Evolutionary conservation across 2,329 filamentous ascomycete species (phyloP), one percentile per base, ranked within the genome.

Genomic region (Hymenoscyphus occultus): DNA sequence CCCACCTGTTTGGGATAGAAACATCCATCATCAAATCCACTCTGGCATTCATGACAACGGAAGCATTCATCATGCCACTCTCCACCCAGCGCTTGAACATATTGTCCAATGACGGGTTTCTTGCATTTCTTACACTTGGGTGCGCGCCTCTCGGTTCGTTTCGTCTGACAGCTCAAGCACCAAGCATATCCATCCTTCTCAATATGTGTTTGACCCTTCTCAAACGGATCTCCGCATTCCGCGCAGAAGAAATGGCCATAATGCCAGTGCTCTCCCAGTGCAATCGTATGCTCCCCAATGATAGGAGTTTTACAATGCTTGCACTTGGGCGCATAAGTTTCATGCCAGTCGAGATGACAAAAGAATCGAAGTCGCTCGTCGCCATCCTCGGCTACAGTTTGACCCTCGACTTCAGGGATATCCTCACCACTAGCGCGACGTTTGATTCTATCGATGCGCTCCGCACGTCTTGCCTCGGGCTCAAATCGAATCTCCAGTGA

Each of bases 231-330:
- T 71, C 95, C 95, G 76, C 95, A 99, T 82, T 99, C 93, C 54
- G 95, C 95, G 75, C 95, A 99, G 84, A 99, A 99, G 80, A 99
- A 99, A 79, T 99, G 95, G 0, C 95, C 95, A 62, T 91, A 91
- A 77, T 99, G 95, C 91, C 92, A 99, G 78, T 97, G 93, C n/a
- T 89, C 86, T 0, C 95, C 95, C 64, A 96, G 92, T 1, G 95
- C 95, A 14, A 97, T 89, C 39, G 97, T 89, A 71, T 98, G 92
- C 78, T 98, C 93, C 54, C 93, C 93, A 71, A 98, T 88, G 73
- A 99, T 99, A 3, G 95, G 94, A 7, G 95, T 99, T 77, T 90
- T 93, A 84, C 95, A 99, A 77, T 91, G 93, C 79, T 95, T 95
- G 83, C 95, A 99, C 54, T 92, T 88, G 4, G 95, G 95, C 39